These are phyloP conservation scores for Colletotrichum viniferum DNA, from an alignment of 2,329 filamentous ascomycete genomes.

Conservation along the genomic window DNA sequence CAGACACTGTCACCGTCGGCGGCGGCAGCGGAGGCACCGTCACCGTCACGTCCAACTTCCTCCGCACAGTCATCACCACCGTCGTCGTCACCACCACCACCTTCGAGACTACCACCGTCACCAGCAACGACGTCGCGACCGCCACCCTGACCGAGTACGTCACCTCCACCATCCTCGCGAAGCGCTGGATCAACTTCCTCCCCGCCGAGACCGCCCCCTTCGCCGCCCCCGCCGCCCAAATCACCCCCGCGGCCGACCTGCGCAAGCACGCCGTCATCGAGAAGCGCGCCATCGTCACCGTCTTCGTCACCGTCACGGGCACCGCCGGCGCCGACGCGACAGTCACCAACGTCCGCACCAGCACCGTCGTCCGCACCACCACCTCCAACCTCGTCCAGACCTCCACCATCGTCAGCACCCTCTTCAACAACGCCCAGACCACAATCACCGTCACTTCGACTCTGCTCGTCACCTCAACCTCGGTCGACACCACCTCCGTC, in stretches of 20 bases:
- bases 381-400: slow-evolving; percentile 32
- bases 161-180: slow-evolving; percentile 39
- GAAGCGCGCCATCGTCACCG: slow-evolving; percentile 39
- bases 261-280: slow-evolving; percentile 27
- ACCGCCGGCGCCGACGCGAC: slow-evolving; percentile 30
- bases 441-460: slow-evolving; percentile 43
- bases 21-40: slow-evolving; percentile 9
- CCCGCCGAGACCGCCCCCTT: slow-evolving; percentile 30
- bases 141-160: slow-evolving; percentile 39
- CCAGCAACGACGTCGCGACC: slow-evolving; percentile 35
- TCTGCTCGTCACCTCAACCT: slow-evolving; percentile 36
- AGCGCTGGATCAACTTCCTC: slow-evolving; percentile 32
- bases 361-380: slow-evolving; percentile 31
- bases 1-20: not conserved
- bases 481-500: slow-evolving; percentile 33
- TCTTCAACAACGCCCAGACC: slow-evolving; percentile 36
- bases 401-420: slow-evolving; percentile 21
- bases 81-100: slow-evolving; percentile 37
- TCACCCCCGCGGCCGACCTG: slow-evolving; percentile 20
- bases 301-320: slow-evolving; percentile 34
- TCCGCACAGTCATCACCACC: slow-evolving; percentile 29
- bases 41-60: slow-evolving; percentile 1
- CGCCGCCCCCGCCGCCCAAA: slow-evolving; percentile 19
- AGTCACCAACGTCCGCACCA: slow-evolving; percentile 1
- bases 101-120: slow-evolving; percentile 41